Base-by-base conservation (phyloP, 2,329 filamentous ascomycete species). In the Paracorniculantispora psalliotae region DNA sequence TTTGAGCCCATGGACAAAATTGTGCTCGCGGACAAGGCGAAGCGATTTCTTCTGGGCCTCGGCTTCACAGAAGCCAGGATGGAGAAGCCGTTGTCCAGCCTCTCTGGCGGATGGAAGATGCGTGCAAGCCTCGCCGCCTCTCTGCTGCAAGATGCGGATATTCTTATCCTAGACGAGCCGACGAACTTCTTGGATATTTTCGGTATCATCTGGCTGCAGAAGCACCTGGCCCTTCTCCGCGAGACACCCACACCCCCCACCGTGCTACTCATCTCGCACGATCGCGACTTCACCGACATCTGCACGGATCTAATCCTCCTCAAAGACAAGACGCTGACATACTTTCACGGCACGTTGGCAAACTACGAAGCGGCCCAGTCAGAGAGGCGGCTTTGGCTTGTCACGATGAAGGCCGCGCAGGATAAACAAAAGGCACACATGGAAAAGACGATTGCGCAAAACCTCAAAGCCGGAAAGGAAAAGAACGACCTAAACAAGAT, bases 181-280 rank as follows among this genome's bases (percentile, higher is more conserved):
- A 94, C 91, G 28, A 96, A 96, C 68, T 96, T 91, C 68, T 80
- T 96, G 1, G 91, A 96, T 67, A 77, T 96, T 1, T 80, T 91
- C 0, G 90, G 89, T 1, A 92, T 96, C 59, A 84, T 96, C 59
- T 96, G 91, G 90, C 78, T 96, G 1, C 88, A 94, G 68, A 81
- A 81, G 10, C 87, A 92, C 67, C 81, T 96, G 13, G 76, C 81
- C 39, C 74, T 79, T 1, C 71, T 87, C 2, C 77, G 79, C 4
- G 80, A 84, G 19, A 72, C 70, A 0, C 73, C 78, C 0, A 72
- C 77, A 1, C 82, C 81, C 0, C 82, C 82, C 0, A 93, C 90
- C 0, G 78, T 94, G 1, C 77, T 96, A 17, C 77, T 93, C 1
- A 90, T 94, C 2, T 94, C 91, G 0, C 91, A 96, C 73, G 91